Evolutionary conservation across 2,329 filamentous ascomycete genomes (phyloP).

Genomic region (Tolypocladium tropicale): DNA sequence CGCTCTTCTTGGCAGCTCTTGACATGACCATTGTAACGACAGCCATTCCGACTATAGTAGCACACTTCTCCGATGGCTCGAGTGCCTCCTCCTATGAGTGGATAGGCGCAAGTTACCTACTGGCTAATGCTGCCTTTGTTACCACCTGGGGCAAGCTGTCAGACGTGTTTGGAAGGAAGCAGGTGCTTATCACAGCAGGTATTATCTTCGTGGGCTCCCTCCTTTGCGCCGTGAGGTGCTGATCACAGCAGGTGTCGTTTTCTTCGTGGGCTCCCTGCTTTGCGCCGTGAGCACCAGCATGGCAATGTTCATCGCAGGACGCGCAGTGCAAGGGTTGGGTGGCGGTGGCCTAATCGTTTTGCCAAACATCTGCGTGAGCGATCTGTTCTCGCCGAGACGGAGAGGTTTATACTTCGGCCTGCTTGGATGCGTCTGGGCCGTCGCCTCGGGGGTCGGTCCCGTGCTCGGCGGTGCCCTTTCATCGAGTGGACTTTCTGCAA

Average conservation of each 20-base stretch:
- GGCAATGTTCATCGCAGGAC: conserved; percentile 41
- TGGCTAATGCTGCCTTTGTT: conserved; percentile 56
- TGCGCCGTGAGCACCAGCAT: conserved; percentile 40
- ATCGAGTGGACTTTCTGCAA: no score
- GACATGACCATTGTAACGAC: conserved; percentile 57
- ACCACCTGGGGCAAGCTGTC: conserved; percentile 60
- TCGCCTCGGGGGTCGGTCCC: conserved; percentile 55
- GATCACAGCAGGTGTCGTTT: conserved; percentile 38
- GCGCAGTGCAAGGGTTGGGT: conserved; percentile 47
- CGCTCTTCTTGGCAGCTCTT: conserved; percentile 43
- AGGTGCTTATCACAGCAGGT: conserved; percentile 38
- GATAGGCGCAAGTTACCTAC: conserved; percentile 66
- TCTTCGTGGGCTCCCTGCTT: conserved; percentile 44
- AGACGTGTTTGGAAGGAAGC: conserved; percentile 50
- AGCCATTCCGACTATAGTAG: conserved; percentile 54
- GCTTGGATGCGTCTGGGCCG: conserved; percentile 49
- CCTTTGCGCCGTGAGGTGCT: conserved; percentile 42
- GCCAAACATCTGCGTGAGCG: conserved; percentile 48
- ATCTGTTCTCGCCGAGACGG: conserved; percentile 42
- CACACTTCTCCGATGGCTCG: conserved; percentile 37
- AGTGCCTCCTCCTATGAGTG: conserved; percentile 47
- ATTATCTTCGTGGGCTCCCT: conserved; percentile 45
- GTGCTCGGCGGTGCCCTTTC: conserved; percentile 60
- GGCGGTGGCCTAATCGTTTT: conserved; percentile 49
- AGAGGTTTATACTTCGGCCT: conserved; percentile 42